Conservation (phyloP, 371 early-diverging fungal species). For the Actinomortierella wolfii region DNA sequence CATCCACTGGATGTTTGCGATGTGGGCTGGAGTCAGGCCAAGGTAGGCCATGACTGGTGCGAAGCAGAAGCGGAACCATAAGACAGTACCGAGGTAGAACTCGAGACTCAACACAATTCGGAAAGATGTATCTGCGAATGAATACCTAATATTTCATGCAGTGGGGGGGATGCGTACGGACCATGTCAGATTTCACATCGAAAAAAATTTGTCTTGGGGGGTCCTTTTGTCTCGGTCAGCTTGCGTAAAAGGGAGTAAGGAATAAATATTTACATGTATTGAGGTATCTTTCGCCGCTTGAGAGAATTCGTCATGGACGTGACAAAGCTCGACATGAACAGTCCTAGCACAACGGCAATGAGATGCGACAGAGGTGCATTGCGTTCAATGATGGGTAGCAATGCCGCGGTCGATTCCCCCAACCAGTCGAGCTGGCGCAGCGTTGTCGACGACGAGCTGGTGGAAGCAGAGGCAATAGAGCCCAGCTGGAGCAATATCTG, state of each 20-base stretch:
- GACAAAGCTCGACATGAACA: conserved; percentile 45
- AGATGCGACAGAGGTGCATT: conserved; percentile 38
- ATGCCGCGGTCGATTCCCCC: conserved; percentile 14
- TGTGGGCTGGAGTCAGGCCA: conserved; percentile 16
- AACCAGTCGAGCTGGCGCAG: conserved; percentile 22
- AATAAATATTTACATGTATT: conserved; percentile 22
- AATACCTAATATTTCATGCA: too few relatives aligned
- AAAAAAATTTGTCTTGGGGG: too few relatives aligned
- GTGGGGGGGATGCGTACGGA: too few relatives aligned
- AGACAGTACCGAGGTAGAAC: conserved; percentile 39
- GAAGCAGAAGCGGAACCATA: conserved; percentile 45
- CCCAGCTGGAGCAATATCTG: conserved; percentile 33
- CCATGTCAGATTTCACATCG: too few relatives aligned
- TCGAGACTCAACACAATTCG: conserved; percentile 40
- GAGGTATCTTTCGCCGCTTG: conserved; percentile 37
- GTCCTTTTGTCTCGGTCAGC: too few relatives aligned
- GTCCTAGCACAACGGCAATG: conserved; percentile 32
- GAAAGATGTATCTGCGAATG: conserved; percentile 41
- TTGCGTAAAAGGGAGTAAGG: too few relatives aligned
- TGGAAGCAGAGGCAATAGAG: conserved; percentile 10
- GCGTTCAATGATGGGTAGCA: conserved; percentile 32
- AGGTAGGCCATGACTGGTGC: conserved; percentile 30
- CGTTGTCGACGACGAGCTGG: too few relatives aligned
- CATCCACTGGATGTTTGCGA: conserved; percentile 33
- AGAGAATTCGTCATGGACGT: conserved; percentile 38